Base-by-base conservation (phyloP, 1,139 yeast species). In the Magnusiomyces ingens region DNA sequence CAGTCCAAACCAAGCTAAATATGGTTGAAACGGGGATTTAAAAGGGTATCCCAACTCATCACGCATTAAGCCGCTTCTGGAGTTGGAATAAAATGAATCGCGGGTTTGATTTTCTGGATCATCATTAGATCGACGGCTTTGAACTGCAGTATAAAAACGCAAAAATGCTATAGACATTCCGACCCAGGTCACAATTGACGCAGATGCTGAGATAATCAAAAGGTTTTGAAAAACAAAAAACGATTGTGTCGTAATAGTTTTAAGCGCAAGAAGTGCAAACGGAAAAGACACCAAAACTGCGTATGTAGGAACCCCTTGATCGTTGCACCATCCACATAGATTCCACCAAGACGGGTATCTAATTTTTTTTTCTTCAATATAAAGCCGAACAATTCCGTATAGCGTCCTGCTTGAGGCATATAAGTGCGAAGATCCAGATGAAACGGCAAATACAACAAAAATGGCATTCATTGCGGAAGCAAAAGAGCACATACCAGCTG, bases 371-470 rank as follows among this genome's bases (percentile, higher is more conserved):
- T 45, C 48, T 12, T 54, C 53, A 45, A 54, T 49, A 17, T 45
- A 43, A 44, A 53, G 52, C n/a, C 55, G 48, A n/a, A 94, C 80
- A 67, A 88, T 72, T 1, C 91, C 85, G 64, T 86, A 86, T 41
- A 87, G 67, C 0, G 95, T 87, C 59, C 96, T 73, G 17, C 93
- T 83, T 37, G 91, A 80, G 2, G 88, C 93, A 62, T 86, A 88
- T 32, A 88, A 67, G 60, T 85, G 91, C 0, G 94, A 81, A 49
- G 84, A 79, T 0, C 90, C 94, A 35, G 95, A 83, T 50, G 87
- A 79, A 11, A 88, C 75, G 0, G 94, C 94, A 69, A 85, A 84
- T 57, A 84, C 79, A 3, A 87, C 82, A 60, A 86, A 76, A 54
- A 85, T 77, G 0, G 80, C 88, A 66, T 85, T 84, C 51, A 81